phyloP scores from a whole-genome alignment of 352 stramenopile species.

The Phytophthora pisi region DNA sequence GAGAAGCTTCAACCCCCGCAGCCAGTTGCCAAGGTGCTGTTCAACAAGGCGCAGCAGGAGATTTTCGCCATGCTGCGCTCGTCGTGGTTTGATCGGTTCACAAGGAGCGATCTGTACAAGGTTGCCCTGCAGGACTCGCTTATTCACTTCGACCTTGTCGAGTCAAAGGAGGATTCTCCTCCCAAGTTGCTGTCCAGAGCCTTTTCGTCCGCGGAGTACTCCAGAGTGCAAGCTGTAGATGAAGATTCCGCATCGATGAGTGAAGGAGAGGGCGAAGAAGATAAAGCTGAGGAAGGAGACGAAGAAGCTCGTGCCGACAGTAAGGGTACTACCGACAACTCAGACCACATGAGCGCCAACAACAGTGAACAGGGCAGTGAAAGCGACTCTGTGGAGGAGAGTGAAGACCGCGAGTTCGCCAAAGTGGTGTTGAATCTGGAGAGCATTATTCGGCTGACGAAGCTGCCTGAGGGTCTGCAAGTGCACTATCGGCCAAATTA shows the following conservation, averaged over 20 bases:
- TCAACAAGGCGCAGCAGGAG: constrained; percentile 76
- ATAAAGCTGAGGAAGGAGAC: constrained; percentile 16
- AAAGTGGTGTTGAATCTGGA: constrained; percentile 80
- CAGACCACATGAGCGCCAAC: constrained; percentile 26
- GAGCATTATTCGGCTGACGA: constrained; percentile 85
- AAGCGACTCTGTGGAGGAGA: constrained; percentile 47
- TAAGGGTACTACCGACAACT: constrained; percentile 22
- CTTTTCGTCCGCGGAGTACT: constrained; percentile 58
- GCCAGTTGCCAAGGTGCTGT: constrained; percentile 50
- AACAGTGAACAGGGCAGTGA: constrained; percentile 51
- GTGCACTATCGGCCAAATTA: constrained; percentile 85
- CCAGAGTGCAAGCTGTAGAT: constrained; percentile 16
- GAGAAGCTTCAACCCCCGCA: constrained; percentile 49
- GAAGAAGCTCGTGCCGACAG: constrained; percentile 29
- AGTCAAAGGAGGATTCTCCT: constrained; percentile 69
- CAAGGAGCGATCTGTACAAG: constrained; percentile 86
- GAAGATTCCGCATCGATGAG: neutral
- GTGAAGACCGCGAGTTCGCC: constrained; percentile 48
- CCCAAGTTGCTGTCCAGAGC: constrained; percentile 68
- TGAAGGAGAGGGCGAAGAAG: constrained; percentile 18
- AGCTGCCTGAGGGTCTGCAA: constrained; percentile 77
- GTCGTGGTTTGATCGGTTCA: constrained; percentile 86
- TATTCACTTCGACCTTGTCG: constrained; percentile 64
- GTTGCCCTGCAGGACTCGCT: constrained; percentile 76
- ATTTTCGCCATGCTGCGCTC: constrained; percentile 83